Evolutionary conservation across 306 rosid genomes (phyloP), one percentile per base, ranked within the genome.

Genomic region (Alnus rubra): DNA sequence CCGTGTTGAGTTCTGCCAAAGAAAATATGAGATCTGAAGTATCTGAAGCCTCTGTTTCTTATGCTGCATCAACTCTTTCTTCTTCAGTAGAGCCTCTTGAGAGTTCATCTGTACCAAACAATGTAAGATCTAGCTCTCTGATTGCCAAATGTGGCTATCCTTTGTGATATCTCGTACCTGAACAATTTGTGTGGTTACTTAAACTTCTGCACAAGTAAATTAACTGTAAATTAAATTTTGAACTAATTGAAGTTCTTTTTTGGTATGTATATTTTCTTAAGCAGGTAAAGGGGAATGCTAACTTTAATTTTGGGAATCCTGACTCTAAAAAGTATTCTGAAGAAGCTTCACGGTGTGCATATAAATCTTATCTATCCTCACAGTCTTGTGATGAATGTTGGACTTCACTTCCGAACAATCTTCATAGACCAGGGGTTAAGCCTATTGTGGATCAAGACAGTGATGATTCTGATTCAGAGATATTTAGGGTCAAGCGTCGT

Each of bases 401-500:
- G 23, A 74, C 76, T 79, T 82, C 79, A 58, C 80, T 69, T 12
- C 88, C 76, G 71, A 82, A 44, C n/a, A 76, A 80, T 80, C 53
- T 75, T 71, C 86, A 75, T 58, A 71, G 53, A 83, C 79, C 54
- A 35, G 86, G 80, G 81, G 76, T 64, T 53, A 84, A 78, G 73
- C 89, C 86, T 59, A 15, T 75, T 54, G 82, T 72, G 37, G 88
- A 90, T 76, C 84, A 83, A 1, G 90, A 87, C 71, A 86, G 92
- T 81, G 96, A 91, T 75, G 92, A 87, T 84, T 96, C 98, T 42
- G 99, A 96, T 82, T 84, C 92, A 2, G 94, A 88, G 80, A 89
- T 86, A 70, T 96, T 96, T 82, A 85, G 98, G 86, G 98, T 90
- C 78, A 96, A 96, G 83, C 94, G 99, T n/a, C 96, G 94, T 68